Evolutionary conservation across 257 asterid species (phyloP).

Genomic region (Eustoma russellianum): DNA sequence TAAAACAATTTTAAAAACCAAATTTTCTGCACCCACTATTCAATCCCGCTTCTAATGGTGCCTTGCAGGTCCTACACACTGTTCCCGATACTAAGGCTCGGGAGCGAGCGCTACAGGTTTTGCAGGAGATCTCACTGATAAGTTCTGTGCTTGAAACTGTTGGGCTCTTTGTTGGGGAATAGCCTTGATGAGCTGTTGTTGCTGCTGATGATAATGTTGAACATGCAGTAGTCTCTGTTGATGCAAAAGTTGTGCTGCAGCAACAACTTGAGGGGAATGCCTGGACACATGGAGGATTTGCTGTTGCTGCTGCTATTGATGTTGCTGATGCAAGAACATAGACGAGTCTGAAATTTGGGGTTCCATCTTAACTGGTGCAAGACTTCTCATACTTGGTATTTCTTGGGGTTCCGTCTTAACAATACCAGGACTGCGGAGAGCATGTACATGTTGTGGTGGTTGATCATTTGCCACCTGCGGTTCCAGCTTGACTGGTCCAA

Average conservation of each 20-base stretch:
- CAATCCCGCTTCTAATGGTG: no score
- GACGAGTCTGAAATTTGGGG: constrained; percentile 75
- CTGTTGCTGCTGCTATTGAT: constrained; percentile 21
- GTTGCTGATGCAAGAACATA: constrained; percentile 59
- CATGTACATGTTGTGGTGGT: constrained; percentile 55
- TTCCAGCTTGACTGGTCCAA: constrained; percentile 62
- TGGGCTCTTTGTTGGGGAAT: constrained; percentile 81
- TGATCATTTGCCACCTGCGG: constrained; percentile 55
- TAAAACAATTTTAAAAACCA: no score
- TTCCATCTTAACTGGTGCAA: constrained; percentile 66
- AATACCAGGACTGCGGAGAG: constrained; percentile 40
- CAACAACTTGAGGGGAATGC: constrained; percentile 54
- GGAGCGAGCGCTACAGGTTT: no score
- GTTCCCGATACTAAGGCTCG: no score
- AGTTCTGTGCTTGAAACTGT: constrained; percentile 60
- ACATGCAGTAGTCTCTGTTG: constrained; percentile 78
- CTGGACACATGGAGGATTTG: constrained; percentile 29
- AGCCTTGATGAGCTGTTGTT: constrained; percentile 67
- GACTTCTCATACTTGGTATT: constrained; percentile 46
- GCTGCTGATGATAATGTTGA: constrained; percentile 54
- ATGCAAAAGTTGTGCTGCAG: constrained; percentile 65
- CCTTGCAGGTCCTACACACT: no score
- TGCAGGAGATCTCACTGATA: constrained; percentile 48
- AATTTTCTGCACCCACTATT: no score
- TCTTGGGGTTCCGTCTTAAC: constrained; percentile 74